phyloP scores from a whole-genome alignment of 2,329 filamentous ascomycete species.

The Capronia americana region DNA sequence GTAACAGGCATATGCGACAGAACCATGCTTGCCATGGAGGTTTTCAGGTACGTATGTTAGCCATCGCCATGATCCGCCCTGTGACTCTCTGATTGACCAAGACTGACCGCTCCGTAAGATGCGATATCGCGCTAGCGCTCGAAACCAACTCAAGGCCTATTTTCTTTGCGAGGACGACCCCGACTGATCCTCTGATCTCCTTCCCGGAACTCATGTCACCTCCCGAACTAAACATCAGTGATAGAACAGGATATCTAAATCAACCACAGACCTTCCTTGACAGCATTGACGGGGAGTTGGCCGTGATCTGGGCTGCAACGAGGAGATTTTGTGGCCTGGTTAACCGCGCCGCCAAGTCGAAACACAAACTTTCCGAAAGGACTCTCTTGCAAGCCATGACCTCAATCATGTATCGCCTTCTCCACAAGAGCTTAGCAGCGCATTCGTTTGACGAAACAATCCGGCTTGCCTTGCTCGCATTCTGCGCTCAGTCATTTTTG shows the following conservation, averaged over 20 bases:
- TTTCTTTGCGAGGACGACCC: slow-evolving; percentile 38
- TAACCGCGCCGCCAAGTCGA: slow-evolving; percentile 39
- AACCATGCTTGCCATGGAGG: slow-evolving; percentile 47
- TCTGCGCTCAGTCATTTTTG: slow-evolving; percentile 49
- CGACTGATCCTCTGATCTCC: slow-evolving; percentile 8
- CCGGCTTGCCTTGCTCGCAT: slow-evolving; percentile 51
- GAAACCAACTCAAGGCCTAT: slow-evolving; percentile 36
- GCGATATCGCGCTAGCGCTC: slow-evolving; percentile 42
- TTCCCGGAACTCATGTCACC: neutral
- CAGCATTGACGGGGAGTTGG: slow-evolving; percentile 37
- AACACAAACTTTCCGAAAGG: slow-evolving; percentile 37
- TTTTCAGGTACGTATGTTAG: slow-evolving; percentile 41
- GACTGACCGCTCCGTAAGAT: slow-evolving; percentile 26
- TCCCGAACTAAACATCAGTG: neutral
- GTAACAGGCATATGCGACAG: slow-evolving; percentile 43
- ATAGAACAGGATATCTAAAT: neutral
- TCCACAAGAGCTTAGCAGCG: slow-evolving; percentile 44
- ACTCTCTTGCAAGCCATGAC: slow-evolving; percentile 45
- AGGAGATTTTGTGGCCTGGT: slow-evolving; percentile 34
- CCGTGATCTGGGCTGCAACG: slow-evolving; percentile 40
- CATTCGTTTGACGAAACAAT: slow-evolving; percentile 46
- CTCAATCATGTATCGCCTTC: slow-evolving; percentile 51
- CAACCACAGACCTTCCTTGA: slow-evolving; percentile 2
- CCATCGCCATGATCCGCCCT: neutral
- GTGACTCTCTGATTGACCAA: neutral